phyloP scores from a whole-genome alignment of 768 basidiomycete genomes.

The Psilocybe tampanensis region DNA sequence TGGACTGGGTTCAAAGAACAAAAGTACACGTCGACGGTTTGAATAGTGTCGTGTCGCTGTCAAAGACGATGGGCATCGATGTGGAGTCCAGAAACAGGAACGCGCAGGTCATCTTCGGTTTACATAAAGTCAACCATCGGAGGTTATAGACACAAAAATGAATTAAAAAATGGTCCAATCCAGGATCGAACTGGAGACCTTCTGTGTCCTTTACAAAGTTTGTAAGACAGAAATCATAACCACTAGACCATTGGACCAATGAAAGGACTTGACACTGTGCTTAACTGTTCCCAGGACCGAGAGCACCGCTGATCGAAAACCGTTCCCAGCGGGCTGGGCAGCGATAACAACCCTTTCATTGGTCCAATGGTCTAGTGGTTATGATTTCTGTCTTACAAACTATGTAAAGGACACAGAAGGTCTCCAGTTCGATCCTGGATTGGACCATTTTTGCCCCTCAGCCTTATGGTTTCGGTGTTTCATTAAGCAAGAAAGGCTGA shows the following conservation, averaged over 20 bases:
- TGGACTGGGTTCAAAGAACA: not conserved
- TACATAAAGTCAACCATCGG: not conserved
- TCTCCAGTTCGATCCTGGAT: conserved; percentile 7
- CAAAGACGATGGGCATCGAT: not conserved
- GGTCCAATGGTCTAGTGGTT: conserved; percentile 7
- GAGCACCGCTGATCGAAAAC: too few species aligned
- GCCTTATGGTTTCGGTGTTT: too few species aligned
- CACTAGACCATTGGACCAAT: conserved; percentile 59
- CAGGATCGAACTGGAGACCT: conserved; percentile 49
- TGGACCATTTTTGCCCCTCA: not conserved
- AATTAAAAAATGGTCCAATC: conserved; percentile 43
- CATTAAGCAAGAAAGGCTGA: too few species aligned
- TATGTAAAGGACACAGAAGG: not conserved
- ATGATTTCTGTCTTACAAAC: conserved; percentile 5
- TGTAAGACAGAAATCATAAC: conserved; percentile 57
- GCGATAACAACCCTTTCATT: not conserved
- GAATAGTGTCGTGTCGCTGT: conserved; percentile 1
- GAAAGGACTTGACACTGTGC: not conserved
- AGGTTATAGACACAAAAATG: not conserved
- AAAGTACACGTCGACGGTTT: conserved; percentile 16
- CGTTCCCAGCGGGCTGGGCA: not conserved
- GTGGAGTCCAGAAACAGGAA: not conserved
- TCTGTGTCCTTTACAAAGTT: conserved; percentile 28
- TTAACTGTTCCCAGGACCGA: not conserved
- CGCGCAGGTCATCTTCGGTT: not conserved